These are phyloP conservation scores for Borovskyia barvae DNA, from an alignment of 208 protist genomes.

Conservation along the genomic window DNA sequence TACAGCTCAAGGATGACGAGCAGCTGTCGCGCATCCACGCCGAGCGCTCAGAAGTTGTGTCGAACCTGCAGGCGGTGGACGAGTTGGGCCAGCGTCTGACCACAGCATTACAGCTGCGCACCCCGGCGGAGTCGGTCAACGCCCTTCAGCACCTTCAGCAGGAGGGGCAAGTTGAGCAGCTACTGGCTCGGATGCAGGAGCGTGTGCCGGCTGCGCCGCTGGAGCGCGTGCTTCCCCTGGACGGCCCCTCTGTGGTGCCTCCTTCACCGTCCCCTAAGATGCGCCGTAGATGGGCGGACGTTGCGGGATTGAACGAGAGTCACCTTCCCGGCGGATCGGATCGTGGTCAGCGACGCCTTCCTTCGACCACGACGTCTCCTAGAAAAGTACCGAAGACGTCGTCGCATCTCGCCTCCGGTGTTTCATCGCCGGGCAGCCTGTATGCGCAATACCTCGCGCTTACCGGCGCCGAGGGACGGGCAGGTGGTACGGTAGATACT, in stretches of 20 bases:
- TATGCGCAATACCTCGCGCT: constrained; percentile 44
- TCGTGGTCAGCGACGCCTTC: no score
- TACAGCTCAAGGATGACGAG: constrained; percentile 47
- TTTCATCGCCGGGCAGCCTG: constrained; percentile 9
- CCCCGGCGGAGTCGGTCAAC: constrained; percentile 31
- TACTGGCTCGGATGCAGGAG: constrained; percentile 36
- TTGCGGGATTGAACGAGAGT: constrained; percentile 38
- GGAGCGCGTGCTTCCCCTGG: constrained; percentile 41
- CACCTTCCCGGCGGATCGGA: neutral
- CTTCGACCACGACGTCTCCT: no score
- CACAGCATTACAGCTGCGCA: constrained; percentile 20
- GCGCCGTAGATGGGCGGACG: neutral
- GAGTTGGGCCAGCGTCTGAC: constrained; percentile 28
- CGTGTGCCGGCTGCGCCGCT: constrained; percentile 34
- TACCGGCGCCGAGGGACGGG: neutral
- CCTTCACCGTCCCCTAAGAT: neutral
- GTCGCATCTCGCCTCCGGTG: neutral
- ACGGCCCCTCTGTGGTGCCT: constrained; percentile 8
- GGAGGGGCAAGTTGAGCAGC: constrained; percentile 44
- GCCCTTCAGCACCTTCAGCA: constrained; percentile 57
- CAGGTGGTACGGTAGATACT: neutral
- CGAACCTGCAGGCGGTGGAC: constrained; percentile 27
- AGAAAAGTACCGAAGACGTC: neutral
- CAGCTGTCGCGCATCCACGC: constrained; percentile 36
- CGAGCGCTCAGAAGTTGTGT: constrained; percentile 32